Base-by-base conservation (phyloP, 495 filamentous ascomycete species). In the Venustampulla echinocandica region DNA sequence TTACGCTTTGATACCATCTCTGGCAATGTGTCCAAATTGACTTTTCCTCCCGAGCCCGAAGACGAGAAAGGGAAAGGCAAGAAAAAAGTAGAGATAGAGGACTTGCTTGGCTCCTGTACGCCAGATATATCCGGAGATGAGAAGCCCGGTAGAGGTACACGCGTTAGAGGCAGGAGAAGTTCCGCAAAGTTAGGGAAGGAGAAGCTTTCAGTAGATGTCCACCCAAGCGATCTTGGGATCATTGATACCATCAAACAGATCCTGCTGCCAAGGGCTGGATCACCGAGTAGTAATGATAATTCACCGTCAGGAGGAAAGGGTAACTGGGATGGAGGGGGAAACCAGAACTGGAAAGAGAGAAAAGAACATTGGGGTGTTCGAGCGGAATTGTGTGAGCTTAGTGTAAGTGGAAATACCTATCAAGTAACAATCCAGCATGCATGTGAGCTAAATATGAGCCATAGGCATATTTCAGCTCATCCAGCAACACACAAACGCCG, bases 41-140 rank as follows among this genome's bases (percentile, higher is more conserved):
- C 11, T 22, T 19, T 40, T n/a, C 37, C 37, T 23, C 37, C 37
- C 20, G 18, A 40, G 11, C 10, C 37, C 11, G 37, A 40, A 40
- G 37, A 40, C 11, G 37, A 40, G 10, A 40, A 40, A 17, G 37
- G 37, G 7, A 40, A 40, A 40, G 37, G 37, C 5, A 40, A 40
- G 18, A 40, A 23, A 19, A 40, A 40, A 17, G 18, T 22, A 19
- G 37, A 40, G 10, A n/a, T 40, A 7, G 37, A 40, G n/a, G 37
- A 40, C 18, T 17, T 40, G 5, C 18, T 40, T 10, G 37, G 11
- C 6, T 9, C 37, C 11, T 40, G 37, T 17, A 40, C 37, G 17
- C 37, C 37, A 6, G 37, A 40, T 21, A 5, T 40, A 9, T 7
- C 37, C 7, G 37, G 17, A 3, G 37, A 40, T 40, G 37, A 40